Evolutionary conservation across 1,284 basidiomycete genomes (phyloP).

Genomic region (Stygiomarasmius scandens): DNA sequence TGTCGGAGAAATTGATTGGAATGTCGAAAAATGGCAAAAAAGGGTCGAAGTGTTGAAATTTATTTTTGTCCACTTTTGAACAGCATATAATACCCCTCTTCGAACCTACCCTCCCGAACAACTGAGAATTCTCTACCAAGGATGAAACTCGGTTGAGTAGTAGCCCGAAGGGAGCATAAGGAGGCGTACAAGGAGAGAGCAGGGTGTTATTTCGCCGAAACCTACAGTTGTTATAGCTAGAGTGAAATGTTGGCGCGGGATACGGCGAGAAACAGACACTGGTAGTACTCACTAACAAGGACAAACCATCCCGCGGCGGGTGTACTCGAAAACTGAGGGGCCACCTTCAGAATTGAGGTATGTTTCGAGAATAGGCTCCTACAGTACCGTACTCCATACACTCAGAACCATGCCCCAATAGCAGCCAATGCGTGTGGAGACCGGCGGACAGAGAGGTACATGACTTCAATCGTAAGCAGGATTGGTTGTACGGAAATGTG

Average conservation of each 20-base stretch:
- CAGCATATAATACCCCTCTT: neutral
- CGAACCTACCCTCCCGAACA: conserved; percentile 77
- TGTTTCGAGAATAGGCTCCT: conserved; percentile 77
- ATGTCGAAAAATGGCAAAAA: no score
- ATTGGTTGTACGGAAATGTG: conserved; percentile 86
- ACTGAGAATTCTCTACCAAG: conserved; percentile 86
- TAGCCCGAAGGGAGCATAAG: conserved; percentile 81
- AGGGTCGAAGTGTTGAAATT: no score
- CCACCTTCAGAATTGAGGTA: conserved; percentile 87
- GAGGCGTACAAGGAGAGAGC: conserved; percentile 80
- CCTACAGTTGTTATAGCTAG: conserved; percentile 82
- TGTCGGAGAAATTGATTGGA: no score
- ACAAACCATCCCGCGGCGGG: conserved; percentile 72
- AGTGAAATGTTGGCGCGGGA: conserved; percentile 50
- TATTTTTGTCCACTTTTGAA: no score
- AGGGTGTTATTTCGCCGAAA: conserved; percentile 87
- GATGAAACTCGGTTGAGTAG: conserved; percentile 85
- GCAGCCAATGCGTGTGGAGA: conserved; percentile 87
- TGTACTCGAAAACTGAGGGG: conserved; percentile 65
- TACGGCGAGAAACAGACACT: neutral
- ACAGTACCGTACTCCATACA: conserved; percentile 86
- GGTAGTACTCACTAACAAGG: conserved; percentile 23
- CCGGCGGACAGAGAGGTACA: conserved; percentile 83
- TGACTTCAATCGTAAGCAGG: conserved; percentile 88
- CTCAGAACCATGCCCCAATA: conserved; percentile 81